Conservation (phyloP, 805 yeast genomes). For the Kluyveromyces dobzhanskii region DNA sequence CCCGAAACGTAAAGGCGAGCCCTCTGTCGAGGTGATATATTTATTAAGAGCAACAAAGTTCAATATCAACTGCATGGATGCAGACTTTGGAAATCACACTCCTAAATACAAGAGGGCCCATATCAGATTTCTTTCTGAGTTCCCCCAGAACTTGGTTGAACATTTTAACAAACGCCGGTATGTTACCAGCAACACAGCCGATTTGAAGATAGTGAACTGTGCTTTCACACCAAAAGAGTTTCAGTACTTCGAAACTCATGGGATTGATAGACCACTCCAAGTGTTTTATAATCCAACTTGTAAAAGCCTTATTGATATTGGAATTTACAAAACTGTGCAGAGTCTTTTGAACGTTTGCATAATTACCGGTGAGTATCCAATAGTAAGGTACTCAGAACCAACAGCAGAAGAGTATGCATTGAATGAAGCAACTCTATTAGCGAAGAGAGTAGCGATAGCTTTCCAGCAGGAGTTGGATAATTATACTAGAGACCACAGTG, state of each 20-base stretch:
- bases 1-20: conserved; percentile 45
- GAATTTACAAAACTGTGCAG: conserved; percentile 51
- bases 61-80: conserved; percentile 64
- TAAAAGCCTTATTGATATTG: conserved; percentile 48
- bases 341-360: conserved; percentile 66
- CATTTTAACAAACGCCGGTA: conserved; percentile 24
- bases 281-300: conserved; percentile 63
- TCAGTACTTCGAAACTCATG: conserved; percentile 58
- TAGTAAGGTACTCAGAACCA: conserved; percentile 58
- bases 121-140: conserved; percentile 62
- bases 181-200: conserved; percentile 21
- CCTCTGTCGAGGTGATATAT: conserved; percentile 72
- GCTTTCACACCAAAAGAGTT: conserved; percentile 60
- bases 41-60: conserved; percentile 61
- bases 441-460: conserved; percentile 60
- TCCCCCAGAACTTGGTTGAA: conserved; percentile 26
- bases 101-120: conserved; percentile 70
- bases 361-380: conserved; percentile 80
- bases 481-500: conserved; percentile 60
- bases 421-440: conserved; percentile 49
- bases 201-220: conserved; percentile 37
- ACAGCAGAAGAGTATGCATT: conserved; percentile 40
- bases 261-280: conserved; percentile 54
- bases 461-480: conserved; percentile 67
- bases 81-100: conserved; percentile 61